Evolutionary conservation across 1,284 basidiomycete genomes (phyloP), one percentile per base, ranked within the genome.

Genomic region (Fomitopsis pinicola): DNA sequence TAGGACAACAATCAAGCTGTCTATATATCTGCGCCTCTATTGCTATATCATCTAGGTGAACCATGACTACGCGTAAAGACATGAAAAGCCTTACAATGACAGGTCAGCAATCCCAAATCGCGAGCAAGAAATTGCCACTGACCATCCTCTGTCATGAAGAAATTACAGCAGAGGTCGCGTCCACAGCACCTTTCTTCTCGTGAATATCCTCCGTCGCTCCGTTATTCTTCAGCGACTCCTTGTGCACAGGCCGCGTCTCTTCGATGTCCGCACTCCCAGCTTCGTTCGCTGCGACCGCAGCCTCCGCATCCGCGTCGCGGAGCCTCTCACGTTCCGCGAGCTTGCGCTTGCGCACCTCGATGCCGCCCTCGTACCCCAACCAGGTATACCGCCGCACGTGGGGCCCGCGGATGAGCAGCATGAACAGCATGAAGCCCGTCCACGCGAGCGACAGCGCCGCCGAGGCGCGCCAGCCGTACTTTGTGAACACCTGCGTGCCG

Each of bases 401-500:
- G 28, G 80, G 81, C 1, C 82, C 82, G 5, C 81, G 75, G 14
- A 74, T 9, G n/a, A 80, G 65, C 46, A 83, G 67, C 0, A 82
- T 63, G 42, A 76, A 28, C 5, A 82, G 56, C 60, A 77, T 74
- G 63, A 75, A 76, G 0, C 73, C 80, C 17, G 78, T 75, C 58
- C 80, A 80, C 0, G 73, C 82, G 22, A 86, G 68, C 1, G 80
- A 80, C 42, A 82, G 72, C 9, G 74, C 80, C 1, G 80, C 79
- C 3, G 80, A 76, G 1, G 80, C 74, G 19, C 77, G 75, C 85
- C 84, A 86, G 17, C 84, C 83, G 59, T 81, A 72, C 28, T 70
- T 62, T 5, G 81, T 73, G 68, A 84, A 86, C 5, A 86, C 73
- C 58, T 78, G 77, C 2, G 81, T 80, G 35, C 84, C 79, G 3